Conservation (phyloP, 331 rosid species). For the Dryas integrifolia region DNA sequence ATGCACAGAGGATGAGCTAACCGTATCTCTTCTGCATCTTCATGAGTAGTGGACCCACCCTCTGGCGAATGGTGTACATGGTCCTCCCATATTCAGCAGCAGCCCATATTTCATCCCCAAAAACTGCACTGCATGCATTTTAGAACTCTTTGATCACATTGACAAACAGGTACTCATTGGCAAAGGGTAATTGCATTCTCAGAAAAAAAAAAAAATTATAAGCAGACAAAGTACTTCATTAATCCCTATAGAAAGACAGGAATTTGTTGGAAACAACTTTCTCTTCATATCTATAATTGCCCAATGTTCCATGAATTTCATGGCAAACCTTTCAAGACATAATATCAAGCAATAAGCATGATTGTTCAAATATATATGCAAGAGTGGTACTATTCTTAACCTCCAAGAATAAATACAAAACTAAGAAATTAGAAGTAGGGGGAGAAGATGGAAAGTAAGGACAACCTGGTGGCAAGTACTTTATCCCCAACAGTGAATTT, state of each 20-base stretch:
- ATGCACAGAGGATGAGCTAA: conserved; percentile 34
- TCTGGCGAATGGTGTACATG: conserved; percentile 92
- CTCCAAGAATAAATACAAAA: background rate
- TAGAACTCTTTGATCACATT: conserved; percentile 35
- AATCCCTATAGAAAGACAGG: background rate
- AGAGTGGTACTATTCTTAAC: background rate
- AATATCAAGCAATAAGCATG: background rate
- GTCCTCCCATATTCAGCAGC: conserved; percentile 99
- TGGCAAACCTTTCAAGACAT: background rate
- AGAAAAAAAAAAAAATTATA: background rate
- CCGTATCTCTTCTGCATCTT: conserved; percentile 87
- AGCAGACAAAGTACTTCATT: background rate
- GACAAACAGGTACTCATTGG: conserved; percentile 2
- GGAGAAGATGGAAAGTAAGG: background rate
- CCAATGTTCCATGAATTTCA: background rate
- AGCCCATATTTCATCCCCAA: conserved; percentile 96
- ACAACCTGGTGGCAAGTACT: conserved; percentile 90
- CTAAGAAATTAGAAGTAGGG: background rate
- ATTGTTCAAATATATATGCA: background rate
- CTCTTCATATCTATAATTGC: too few species aligned
- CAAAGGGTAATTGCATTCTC: background rate
- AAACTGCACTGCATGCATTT: conserved; percentile 81
- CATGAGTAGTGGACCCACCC: conserved; percentile 88
- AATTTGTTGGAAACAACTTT: background rate
- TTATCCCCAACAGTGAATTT: conserved; percentile 78